phyloP scores from a whole-genome alignment of 2,329 filamentous ascomycete genomes.

The Fusarium buxicola region DNA sequence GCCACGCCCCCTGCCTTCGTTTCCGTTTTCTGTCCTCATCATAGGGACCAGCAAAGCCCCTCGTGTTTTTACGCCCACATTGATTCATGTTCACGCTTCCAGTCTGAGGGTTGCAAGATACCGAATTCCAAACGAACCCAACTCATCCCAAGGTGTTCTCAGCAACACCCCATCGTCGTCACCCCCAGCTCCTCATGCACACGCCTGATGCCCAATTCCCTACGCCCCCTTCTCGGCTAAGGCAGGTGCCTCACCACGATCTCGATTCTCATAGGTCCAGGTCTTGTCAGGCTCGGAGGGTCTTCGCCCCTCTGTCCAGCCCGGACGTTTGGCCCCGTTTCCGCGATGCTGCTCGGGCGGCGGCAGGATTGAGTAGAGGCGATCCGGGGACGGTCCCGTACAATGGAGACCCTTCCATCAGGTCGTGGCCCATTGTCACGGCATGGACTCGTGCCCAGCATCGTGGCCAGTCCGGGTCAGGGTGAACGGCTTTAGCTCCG shows the following conservation, averaged over 20 bases:
- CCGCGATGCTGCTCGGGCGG: slow-evolving; percentile 23
- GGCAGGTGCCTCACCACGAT: slow-evolving; percentile 10
- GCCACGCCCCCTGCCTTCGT: background rate
- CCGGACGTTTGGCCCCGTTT: slow-evolving; percentile 14
- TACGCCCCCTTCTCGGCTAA: slow-evolving; percentile 25
- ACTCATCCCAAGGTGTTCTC: slow-evolving; percentile 23
- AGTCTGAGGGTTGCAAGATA: slow-evolving; percentile 10
- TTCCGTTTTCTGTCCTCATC: slow-evolving; percentile 2
- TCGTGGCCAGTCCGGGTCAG: slow-evolving; percentile 19
- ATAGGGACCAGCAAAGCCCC: background rate
- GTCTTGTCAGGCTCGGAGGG: background rate
- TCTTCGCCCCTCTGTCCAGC: slow-evolving; percentile 2
- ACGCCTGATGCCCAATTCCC: slow-evolving; percentile 40
- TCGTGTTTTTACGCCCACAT: slow-evolving; percentile 12
- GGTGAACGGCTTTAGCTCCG: slow-evolving; percentile 19
- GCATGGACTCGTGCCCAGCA: slow-evolving; percentile 32
- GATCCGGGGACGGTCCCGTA: slow-evolving; percentile 32
- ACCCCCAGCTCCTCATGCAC: slow-evolving; percentile 35
- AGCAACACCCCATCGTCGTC: slow-evolving; percentile 27
- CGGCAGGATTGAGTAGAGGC: slow-evolving; percentile 11
- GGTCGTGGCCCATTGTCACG: slow-evolving; percentile 23
- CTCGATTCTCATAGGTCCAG: slow-evolving; percentile 18
- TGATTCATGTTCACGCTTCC: slow-evolving; percentile 17
- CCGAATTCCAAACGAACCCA: slow-evolving; percentile 21
- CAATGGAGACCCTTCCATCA: slow-evolving; percentile 3